Base-by-base conservation (phyloP, 805 yeast genomes). In the Zygotorulaspora danielsina region DNA sequence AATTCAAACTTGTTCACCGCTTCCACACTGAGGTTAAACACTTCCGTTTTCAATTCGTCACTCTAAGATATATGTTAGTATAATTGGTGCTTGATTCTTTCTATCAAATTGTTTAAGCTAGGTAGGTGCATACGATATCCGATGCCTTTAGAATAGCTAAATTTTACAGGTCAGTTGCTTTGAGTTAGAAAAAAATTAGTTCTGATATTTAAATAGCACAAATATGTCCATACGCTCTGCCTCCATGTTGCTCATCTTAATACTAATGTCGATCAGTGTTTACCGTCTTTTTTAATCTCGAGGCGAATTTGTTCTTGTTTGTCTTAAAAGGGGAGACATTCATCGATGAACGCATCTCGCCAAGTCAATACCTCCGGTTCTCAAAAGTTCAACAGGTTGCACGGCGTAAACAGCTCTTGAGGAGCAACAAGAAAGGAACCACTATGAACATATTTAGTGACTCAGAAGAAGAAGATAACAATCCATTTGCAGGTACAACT, bases 401-500 rank as follows among this genome's bases (percentile, higher is more conserved):
- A 27, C 15, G 16, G 5, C 18, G 9, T 12, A 4, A 27, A 27
- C 15, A n/a, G 10, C n/a, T 10, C 6, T 27, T 12, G 30, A 27
- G 15, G 5, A 27, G 4, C 4, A 18, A 10, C 27, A n/a, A 12
- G 4, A 12, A 27, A 27, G 31, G 18, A n/a, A n/a, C n/a, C n/a
- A 36, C 27, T 19, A 52, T 54, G 56, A 47, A 49, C 41, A 41
- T 44, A 33, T 46, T 42, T 27, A 45, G 37, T 42, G 54, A 49
- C 13, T 48, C 56, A 32, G 62, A 57, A 9, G 67, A 61, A 39
- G 68, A 64, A 36, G 66, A 64, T 45, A 65, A 64, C 41, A 65
- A 65, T 38, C 70, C 70, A 1, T 65, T 64, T 41, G 48, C 58
- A 8, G 70, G 70, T 2, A 59, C 66, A 6, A 53, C 52, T 16